A percentile compares a stretch with the other conserved stretches of the same genome.
Evolutionary conservation across 2,329 filamentous ascomycete genomes (phyloP).

Genomic region (Fusarium lateritium): DNA sequence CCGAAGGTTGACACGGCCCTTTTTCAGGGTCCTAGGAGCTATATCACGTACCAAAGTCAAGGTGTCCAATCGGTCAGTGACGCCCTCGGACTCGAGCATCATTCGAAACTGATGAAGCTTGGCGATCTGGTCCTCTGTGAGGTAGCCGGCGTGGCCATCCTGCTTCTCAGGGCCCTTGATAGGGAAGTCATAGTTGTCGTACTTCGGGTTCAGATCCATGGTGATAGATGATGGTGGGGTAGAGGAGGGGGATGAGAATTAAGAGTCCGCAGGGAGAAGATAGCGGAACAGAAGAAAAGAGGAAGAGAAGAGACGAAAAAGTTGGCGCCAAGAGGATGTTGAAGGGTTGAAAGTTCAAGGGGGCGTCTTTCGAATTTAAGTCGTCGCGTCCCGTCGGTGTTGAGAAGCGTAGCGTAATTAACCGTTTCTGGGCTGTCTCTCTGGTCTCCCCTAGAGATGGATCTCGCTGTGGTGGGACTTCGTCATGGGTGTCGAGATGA

Average conservation of each 20-base stretch:
- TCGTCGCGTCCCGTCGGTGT: conserved; percentile 32
- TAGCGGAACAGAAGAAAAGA: conserved; percentile 16
- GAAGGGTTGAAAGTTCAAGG: conserved; percentile 36
- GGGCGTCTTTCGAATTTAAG: conserved; percentile 36
- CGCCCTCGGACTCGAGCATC: conserved; percentile 87
- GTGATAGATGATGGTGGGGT: conserved; percentile 50
- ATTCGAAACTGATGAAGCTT: conserved; percentile 88
- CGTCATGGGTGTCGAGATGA: conserved; percentile 50
- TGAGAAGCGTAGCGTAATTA: conserved; percentile 49
- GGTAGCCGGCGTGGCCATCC: conserved; percentile 88
- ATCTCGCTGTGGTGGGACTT: conserved; percentile 47
- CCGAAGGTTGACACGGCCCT: conserved; percentile 10
- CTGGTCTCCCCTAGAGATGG: conserved; percentile 49
- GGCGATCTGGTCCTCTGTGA: conserved; percentile 89
- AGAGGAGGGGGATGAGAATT: conserved; percentile 21
- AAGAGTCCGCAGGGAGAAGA: conserved; percentile 22
- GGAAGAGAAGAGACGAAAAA: conserved; percentile 14
- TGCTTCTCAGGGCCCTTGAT: conserved; percentile 78
- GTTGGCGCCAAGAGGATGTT: conserved; percentile 22
- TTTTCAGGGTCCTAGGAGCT: conserved; percentile 23
- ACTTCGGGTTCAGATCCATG: conserved; percentile 83
- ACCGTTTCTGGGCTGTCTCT: conserved; percentile 42
- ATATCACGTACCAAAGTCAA: conserved; percentile 80
- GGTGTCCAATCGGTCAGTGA: conserved; percentile 89
- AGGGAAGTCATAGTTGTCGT: conserved; percentile 96